phyloP scores from a whole-genome alignment of 345 rosid species.

The Eucalyptus lansdowneana region DNA sequence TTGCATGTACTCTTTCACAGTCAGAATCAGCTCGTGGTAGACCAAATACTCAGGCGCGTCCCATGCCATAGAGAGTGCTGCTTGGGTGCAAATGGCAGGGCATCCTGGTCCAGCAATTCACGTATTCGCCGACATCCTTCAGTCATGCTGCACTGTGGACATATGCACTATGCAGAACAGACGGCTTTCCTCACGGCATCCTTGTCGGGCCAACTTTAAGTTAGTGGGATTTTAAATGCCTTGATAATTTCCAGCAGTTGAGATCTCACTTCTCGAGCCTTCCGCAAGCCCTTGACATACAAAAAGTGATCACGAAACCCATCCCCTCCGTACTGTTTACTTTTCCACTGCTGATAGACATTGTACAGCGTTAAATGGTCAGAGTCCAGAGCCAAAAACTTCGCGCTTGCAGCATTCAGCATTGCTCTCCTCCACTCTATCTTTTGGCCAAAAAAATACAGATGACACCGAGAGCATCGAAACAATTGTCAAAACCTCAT shows the following conservation, averaged over 20 bases:
- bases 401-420: conserved; percentile 79
- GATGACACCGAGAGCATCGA: conserved; percentile 98
- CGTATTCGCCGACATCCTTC: conserved; percentile 94
- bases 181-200: conserved; percentile 70
- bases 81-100: conserved; percentile 92
- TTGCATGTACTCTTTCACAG: conserved; percentile 93
- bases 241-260: conserved; percentile 86
- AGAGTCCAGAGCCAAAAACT: conserved; percentile 85
- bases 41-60: conserved; percentile 83
- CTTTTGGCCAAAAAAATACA: conserved; percentile 92
- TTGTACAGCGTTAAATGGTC: conserved; percentile 82
- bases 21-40: conserved; percentile 81
- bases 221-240: conserved; percentile 67
- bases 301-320: conserved; percentile 83
- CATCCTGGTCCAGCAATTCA: conserved; percentile 77
- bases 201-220: conserved; percentile 58
- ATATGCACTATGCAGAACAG: conserved; percentile 90
- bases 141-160: conserved; percentile 79
- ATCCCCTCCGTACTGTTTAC: conserved; percentile 83
- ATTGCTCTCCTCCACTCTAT: conserved; percentile 88
- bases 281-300: conserved; percentile 65
- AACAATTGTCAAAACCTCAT: conserved; percentile 93
- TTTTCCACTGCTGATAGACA: conserved; percentile 90
- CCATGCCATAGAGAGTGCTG: conserved; percentile 84
- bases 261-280: conserved; percentile 90